Evolutionary conservation across 116 monocot species (phyloP).

Genomic region (Iris pallida): DNA sequence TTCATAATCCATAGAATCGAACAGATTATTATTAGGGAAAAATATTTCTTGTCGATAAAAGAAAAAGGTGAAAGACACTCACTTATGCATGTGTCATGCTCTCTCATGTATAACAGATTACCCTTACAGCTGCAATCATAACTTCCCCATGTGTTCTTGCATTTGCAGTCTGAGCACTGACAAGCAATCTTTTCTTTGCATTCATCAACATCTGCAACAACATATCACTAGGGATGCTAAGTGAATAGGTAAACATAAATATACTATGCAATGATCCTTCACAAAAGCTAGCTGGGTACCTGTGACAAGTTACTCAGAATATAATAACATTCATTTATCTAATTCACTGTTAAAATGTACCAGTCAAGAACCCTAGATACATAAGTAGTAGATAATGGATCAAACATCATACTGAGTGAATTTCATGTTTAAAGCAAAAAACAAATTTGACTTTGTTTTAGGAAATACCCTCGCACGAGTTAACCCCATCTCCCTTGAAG

Average conservation of each 20-base stretch:
- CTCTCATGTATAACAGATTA: slow-evolving; percentile 54
- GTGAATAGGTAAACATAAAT: too few relatives aligned
- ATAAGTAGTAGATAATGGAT: too few relatives aligned
- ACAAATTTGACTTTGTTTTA: background rate
- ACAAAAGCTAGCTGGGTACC: too few relatives aligned
- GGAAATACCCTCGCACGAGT: slow-evolving; percentile 72
- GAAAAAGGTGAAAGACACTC: slow-evolving; percentile 6
- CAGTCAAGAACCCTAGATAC: too few relatives aligned
- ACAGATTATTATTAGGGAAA: too few relatives aligned
- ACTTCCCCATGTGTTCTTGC: slow-evolving; percentile 76
- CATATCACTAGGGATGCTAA: too few relatives aligned
- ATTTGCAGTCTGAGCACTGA: slow-evolving; percentile 55
- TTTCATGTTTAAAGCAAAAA: background rate
- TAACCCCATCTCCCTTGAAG: slow-evolving; percentile 77
- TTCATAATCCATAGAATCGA: too few relatives aligned
- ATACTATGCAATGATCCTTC: too few relatives aligned
- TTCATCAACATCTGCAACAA: slow-evolving; percentile 59
- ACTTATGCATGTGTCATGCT: slow-evolving; percentile 79
- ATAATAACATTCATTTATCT: too few relatives aligned
- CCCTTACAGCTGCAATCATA: slow-evolving; percentile 56
- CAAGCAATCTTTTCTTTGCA: slow-evolving; percentile 65
- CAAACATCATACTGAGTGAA: background rate
- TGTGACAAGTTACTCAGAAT: too few relatives aligned
- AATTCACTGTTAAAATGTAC: too few relatives aligned
- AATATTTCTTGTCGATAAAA: background rate